Evolutionary conservation across 352 stramenopile species (phyloP).

Genomic region (Thalassiosira livingstoniorum): DNA sequence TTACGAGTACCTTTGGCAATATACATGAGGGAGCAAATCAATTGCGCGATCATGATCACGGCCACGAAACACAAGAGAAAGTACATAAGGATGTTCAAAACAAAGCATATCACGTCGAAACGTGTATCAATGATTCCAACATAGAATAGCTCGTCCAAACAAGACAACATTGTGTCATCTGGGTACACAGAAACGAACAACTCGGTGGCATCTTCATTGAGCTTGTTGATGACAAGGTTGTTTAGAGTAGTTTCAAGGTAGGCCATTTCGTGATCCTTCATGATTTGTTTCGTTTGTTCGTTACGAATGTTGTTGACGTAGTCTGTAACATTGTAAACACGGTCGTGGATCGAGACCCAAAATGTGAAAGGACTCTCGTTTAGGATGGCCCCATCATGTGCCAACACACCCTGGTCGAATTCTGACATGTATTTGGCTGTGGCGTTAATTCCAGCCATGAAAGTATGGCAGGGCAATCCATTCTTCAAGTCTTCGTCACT

Average conservation of each 20-base stretch:
- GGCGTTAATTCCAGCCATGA: constrained; percentile 52
- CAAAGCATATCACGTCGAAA: constrained; percentile 63
- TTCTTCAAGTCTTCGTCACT: constrained; percentile 56
- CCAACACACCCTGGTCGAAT: constrained; percentile 57
- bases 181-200: constrained; percentile 58
- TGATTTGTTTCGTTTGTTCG: constrained; percentile 65
- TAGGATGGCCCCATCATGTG: constrained; percentile 46
- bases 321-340: constrained; percentile 68
- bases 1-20: constrained; percentile 52
- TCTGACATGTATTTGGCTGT: constrained; percentile 58
- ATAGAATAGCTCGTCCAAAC: constrained; percentile 69
- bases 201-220: constrained; percentile 66
- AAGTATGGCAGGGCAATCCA: constrained; percentile 59
- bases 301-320: constrained; percentile 68
- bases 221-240: constrained; percentile 66
- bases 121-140: constrained; percentile 63
- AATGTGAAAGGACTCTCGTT: constrained; percentile 50
- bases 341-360: constrained; percentile 62
- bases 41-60: constrained; percentile 56
- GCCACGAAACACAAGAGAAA: constrained; percentile 61
- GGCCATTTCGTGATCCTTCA: constrained; percentile 57
- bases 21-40: constrained; percentile 66
- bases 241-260: constrained; percentile 63
- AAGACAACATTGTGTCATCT: constrained; percentile 53
- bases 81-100: constrained; percentile 65